Percentiles rank a stretch among this genome's conserved stretches.
These are phyloP conservation scores for Clonostachys rhizophaga DNA, from an alignment of 2,329 filamentous ascomycete genomes.

Conservation along the genomic window DNA sequence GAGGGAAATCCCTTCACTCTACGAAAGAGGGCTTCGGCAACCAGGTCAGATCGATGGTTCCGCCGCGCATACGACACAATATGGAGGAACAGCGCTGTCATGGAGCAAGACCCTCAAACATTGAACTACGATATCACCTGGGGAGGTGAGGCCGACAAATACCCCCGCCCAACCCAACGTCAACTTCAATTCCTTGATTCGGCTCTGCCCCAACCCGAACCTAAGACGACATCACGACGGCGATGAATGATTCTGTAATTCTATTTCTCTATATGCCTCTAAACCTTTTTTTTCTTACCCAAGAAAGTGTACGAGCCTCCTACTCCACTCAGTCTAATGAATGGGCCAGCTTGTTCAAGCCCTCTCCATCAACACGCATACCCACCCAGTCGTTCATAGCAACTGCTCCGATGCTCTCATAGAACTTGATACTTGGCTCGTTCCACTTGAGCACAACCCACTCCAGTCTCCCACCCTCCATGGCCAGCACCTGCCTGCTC, in stretches of 20 bases:
- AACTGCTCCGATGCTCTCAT: constrained; percentile 65
- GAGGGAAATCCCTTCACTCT: no score
- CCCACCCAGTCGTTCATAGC: constrained; percentile 69
- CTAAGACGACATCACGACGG: no score
- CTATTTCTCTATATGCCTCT: neutral
- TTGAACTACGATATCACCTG: constrained; percentile 34
- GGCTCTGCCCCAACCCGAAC: no score
- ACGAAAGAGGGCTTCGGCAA: neutral
- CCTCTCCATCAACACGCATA: constrained; percentile 69
- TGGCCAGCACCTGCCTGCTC: constrained; percentile 72
- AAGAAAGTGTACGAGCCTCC: no score
- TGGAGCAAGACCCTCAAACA: constrained; percentile 25
- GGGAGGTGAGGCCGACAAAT: constrained; percentile 24
- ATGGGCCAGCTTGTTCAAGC: constrained; percentile 53
- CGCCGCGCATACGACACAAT: constrained; percentile 39
- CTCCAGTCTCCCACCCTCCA: constrained; percentile 73
- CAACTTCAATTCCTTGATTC: constrained; percentile 1
- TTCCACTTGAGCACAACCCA: constrained; percentile 96
- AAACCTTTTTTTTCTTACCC: neutral
- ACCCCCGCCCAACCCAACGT: neutral
- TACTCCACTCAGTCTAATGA: constrained; percentile 14
- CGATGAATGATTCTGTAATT: no score
- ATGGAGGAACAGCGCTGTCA: constrained; percentile 38
- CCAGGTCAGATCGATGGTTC: constrained; percentile 31
- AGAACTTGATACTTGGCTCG: constrained; percentile 83